Conservation (phyloP, 257 asterid genomes). For the Henckelia pumila region DNA sequence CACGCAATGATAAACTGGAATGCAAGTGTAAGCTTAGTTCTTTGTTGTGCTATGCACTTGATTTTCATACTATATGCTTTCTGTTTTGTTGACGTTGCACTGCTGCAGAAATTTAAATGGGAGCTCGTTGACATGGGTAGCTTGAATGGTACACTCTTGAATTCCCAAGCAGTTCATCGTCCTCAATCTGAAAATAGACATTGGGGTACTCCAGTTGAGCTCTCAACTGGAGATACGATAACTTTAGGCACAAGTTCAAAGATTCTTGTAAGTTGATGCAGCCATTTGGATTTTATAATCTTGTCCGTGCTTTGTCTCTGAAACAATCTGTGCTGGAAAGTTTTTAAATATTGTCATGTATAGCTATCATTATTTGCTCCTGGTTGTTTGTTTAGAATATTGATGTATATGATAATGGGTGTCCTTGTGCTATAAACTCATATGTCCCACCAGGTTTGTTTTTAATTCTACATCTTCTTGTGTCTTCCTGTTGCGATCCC, state of each 20-base stretch:
- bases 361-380: not conserved
- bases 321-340: not conserved
- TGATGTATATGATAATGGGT: no score
- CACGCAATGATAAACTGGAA: conserved; percentile 94
- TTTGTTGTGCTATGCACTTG: conserved; percentile 23
- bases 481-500: not conserved
- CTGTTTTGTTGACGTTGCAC: conserved; percentile 28
- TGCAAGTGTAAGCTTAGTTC: conserved; percentile 49
- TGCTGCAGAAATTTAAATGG: conserved; percentile 78
- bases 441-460: no score
- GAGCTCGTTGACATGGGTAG: conserved; percentile 99
- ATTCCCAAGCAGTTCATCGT: conserved; percentile 54
- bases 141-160: conserved; percentile 77
- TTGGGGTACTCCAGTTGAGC: conserved; percentile 76
- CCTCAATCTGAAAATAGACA: conserved; percentile 70
- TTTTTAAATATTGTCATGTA: not conserved
- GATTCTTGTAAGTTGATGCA: conserved; percentile 48
- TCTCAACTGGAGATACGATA: conserved; percentile 66
- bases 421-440: no score
- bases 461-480: not conserved
- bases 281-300: conserved; percentile 3
- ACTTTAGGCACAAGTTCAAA: conserved; percentile 80
- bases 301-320: not conserved
- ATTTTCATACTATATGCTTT: conserved; percentile 23
- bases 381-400: no score